Base-by-base conservation (phyloP, 495 filamentous ascomycete genomes). In the Thozetella sp. region DNA sequence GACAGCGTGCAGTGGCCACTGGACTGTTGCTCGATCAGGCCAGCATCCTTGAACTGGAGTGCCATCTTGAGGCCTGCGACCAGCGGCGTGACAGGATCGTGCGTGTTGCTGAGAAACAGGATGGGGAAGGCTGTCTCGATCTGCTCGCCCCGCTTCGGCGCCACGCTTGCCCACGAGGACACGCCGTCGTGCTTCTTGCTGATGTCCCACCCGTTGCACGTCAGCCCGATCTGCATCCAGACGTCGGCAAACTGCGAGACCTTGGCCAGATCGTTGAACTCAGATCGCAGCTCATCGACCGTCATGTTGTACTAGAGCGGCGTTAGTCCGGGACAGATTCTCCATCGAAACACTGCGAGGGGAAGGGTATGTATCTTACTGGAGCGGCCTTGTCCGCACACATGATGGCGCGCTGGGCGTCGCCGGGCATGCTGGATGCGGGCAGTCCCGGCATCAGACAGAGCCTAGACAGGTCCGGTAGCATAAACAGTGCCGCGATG, bases 11-110 rank as follows among this genome's bases (percentile, higher is more conserved):
- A 80, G 61, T 83, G 80, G 10, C 81, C 81, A 24, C 65, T 66
- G 0, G 71, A 68, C 10, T 79, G 64, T 54, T 80, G 76, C 58
- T 79, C 76, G 1, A 83, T 57, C 17, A 84, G 64, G 1, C 76
- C 76, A 0, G 81, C 73, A n/a, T 66, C 69, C 4, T 71, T 60
- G 52, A 82, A 83, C 60, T 72, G 71, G 26, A 67, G 65, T 20
- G 82, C 72, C 82, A 84, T 84, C 48, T 79, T 77, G n/a, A 79
- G 70, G 0, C 77, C 83, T n/a, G 76, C 70, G 20, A 54, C 24
- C 3, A 88, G 65, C 3, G 86, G 80, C 0, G 84, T 87, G 27
- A 89, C 86, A 0, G 87, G 88, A 53, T 90, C 86, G 15, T 80
- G 69, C 0, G 74, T 78, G 64, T 84, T 89, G 53, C 78, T 81